Evolutionary conservation across 192 early-diverging fungal genomes (phyloP), one percentile per base, ranked within the genome.

Genomic region (Backusella macrospora): DNA sequence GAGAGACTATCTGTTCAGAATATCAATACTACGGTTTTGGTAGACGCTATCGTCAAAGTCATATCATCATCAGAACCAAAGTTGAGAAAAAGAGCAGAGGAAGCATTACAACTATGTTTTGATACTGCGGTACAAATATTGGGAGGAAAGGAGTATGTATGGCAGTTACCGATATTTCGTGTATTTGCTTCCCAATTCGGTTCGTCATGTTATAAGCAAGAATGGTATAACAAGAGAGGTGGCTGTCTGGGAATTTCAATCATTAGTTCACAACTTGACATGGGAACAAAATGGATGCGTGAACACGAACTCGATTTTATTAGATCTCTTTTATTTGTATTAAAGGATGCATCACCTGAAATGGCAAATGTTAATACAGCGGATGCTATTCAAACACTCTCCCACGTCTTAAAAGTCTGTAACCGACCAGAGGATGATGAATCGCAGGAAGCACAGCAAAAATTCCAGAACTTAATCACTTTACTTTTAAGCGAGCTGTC

Each of bases 261-360:
- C 55, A 86, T 96, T 62, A 91, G 89, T 49, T 89, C 92, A 0
- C 85, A 95, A 72, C 86, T 99, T 39, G 88, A 92, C 26, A 84
- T 99, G 80, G 94, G 96, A 6, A 86, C 87, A 16, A 83, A 88
- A 39, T 99, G 98, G 98, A 91, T 98, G 85, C 78, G 94, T n/a
- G 93, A 93, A 39, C 95, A 96, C 77, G 91, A 98, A 68, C 79
- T 99, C 9, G 98, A 99, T 72, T 96, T 98, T 76, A 92, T 95
- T 74, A 93, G 94, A 72, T 92, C 95, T 1, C 78, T 99, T 16
- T 78, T 99, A 5, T 99, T 95, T 73, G 93, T 99, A 18, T 88
- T 99, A 12, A 99, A 99, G 82, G 97, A 98, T 77, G 83, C 88
- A 45, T 89, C 92, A 1, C 86, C 92, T 0, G 92, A 96, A 71